phyloP scores from a whole-genome alignment of 2,329 filamentous ascomycete genomes.

The Penicillium brasilianum region DNA sequence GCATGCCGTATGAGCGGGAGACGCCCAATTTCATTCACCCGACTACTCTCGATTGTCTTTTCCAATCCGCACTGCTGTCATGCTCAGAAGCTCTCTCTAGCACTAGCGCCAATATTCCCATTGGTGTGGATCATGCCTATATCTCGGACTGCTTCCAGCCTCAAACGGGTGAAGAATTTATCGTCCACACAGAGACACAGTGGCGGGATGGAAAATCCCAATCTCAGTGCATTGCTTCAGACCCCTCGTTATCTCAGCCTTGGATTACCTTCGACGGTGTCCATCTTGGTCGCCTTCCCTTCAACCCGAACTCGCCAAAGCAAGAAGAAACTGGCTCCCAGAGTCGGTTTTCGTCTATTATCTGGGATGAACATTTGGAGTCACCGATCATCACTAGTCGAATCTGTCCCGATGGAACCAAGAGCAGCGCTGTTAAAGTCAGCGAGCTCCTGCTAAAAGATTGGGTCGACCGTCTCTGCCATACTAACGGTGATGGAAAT shows the following conservation, averaged over 20 bases:
- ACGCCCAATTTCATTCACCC: constrained; percentile 27
- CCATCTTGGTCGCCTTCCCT: constrained; percentile 27
- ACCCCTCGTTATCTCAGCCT: constrained; percentile 22
- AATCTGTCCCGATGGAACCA: constrained; percentile 2
- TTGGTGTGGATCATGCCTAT: constrained; percentile 27
- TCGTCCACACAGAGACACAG: constrained; percentile 24
- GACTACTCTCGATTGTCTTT: constrained; percentile 29
- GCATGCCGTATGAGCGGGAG: constrained; percentile 28
- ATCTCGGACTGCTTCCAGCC: constrained; percentile 24
- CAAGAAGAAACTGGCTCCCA: not conserved
- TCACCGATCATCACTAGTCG: constrained; percentile 16
- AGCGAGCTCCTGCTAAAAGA: constrained; percentile 18
- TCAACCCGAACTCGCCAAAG: constrained; percentile 21
- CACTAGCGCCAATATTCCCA: constrained; percentile 26
- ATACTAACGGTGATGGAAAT: constrained; percentile 22
- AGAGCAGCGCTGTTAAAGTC: constrained; percentile 8
- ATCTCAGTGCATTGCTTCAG: constrained; percentile 25
- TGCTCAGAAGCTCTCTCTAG: constrained; percentile 22
- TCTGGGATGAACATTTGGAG: constrained; percentile 27
- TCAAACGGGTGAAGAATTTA: constrained; percentile 23
- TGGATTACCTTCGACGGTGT: constrained; percentile 29
- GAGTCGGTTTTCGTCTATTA: constrained; percentile 8
- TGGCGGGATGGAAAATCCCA: constrained; percentile 22
- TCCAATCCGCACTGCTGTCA: constrained; percentile 30
- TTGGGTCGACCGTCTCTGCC: constrained; percentile 25